Base-by-base conservation (phyloP, 306 rosid genomes). In the Lathyrus tuberosus region DNA sequence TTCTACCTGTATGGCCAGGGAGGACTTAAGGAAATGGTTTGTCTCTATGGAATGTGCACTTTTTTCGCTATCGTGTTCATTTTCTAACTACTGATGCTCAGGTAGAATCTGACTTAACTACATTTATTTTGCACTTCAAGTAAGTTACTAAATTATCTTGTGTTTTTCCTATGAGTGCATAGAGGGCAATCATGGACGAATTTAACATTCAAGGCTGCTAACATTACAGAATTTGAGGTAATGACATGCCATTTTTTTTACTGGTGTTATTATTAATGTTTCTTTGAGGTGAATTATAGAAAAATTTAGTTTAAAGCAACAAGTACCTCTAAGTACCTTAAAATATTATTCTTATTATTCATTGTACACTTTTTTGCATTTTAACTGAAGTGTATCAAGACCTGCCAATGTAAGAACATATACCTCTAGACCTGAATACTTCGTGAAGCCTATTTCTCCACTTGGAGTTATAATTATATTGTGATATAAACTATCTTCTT, bases 21-120 rank as follows among this genome's bases (percentile, higher is more conserved):
- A 94, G 71, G 97, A 90, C 5, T 83, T 90, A 85, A 87, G 96
- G 75, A 94, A 88, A 82, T 94, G 98, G 98, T 90, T 94, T 74
- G 90, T 94, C 65, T 84, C 96, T 20, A 81, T 82, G 95, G 98
- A 94, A 80, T 79, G 89, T 75, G 63, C 83, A 62, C 85, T 94
- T 60, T 94, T 94, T 68, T n/a, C 92, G 92, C 64, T 68, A 90
- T 75, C 95, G 97, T 11, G 87, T 90, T 71, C 86, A 65, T 11
- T 3, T 0, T 5, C 46, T 68, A 73, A 69, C 16, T 37, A 10
- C 87, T 42, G 97, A 90, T 74, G 86, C 87, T 76, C 92, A 88
- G 92, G 97, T 88, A 85, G n/a, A 72, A 30, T 77, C 46, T 61
- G 64, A 61, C 17, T 60, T 26, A 48, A 46, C 53, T 38, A 28